phyloP scores from a whole-genome alignment of 2,329 filamentous ascomycete species.

The Xenoacremonium recifei region DNA sequence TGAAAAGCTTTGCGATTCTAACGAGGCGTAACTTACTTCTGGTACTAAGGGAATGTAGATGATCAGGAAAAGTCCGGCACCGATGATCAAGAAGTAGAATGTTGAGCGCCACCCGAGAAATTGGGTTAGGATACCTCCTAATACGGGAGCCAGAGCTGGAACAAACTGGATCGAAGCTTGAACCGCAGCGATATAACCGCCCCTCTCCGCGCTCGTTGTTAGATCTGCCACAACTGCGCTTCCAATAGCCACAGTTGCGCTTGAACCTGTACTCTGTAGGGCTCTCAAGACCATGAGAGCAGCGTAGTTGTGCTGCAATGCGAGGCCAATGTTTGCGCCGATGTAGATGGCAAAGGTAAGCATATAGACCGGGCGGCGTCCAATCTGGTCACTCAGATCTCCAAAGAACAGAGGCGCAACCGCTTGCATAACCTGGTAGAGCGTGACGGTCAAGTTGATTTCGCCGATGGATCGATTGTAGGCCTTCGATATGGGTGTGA shows the following conservation, averaged over 20 bases:
- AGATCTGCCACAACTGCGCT: constrained; percentile 57
- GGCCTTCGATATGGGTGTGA: constrained; percentile 39
- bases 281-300: constrained; percentile 48
- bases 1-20: too few species aligned
- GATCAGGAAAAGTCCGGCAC: constrained; percentile 33
- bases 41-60: constrained; percentile 39
- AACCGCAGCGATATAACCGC: constrained; percentile 49
- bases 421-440: constrained; percentile 51
- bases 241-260: constrained; percentile 52
- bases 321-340: constrained; percentile 44
- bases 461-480: constrained; percentile 31
- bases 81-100: constrained; percentile 57
- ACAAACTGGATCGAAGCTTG: constrained; percentile 42
- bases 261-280: constrained; percentile 51
- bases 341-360: constrained; percentile 46
- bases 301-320: constrained; percentile 39
- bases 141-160: constrained; percentile 43
- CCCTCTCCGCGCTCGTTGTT: constrained; percentile 54
- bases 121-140: constrained; percentile 52
- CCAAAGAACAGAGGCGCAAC: constrained; percentile 50
- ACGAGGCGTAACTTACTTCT: not conserved
- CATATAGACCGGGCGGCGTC: constrained; percentile 47
- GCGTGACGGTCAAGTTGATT: constrained; percentile 42
- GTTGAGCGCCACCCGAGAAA: constrained; percentile 52
- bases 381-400: constrained; percentile 47